phyloP scores from a whole-genome alignment of 371 early-diverging fungal species.

The Actinomortierella ambigua region DNA sequence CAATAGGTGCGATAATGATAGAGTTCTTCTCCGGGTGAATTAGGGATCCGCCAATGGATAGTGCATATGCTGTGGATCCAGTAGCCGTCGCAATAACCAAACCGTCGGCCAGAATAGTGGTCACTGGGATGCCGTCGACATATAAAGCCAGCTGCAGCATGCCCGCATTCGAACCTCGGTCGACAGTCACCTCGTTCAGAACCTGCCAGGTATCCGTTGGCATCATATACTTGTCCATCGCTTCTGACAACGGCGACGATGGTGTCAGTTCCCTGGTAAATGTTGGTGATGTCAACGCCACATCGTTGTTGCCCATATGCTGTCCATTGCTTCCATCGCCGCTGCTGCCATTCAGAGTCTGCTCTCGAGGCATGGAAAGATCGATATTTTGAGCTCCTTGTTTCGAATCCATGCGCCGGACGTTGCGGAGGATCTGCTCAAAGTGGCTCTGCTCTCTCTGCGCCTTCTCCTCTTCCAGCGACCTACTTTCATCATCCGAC shows the following conservation, averaged over 20 bases:
- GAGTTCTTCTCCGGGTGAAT: conserved; percentile 60
- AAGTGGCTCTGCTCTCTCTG: conserved; percentile 6
- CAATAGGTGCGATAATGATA: conserved; percentile 61
- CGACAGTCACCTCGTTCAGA: conserved; percentile 80
- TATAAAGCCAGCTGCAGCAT: conserved; percentile 66
- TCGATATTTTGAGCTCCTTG: conserved; percentile 26
- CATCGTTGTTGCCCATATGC: too few species aligned
- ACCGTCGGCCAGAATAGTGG: conserved; percentile 87
- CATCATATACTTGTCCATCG: conserved; percentile 8
- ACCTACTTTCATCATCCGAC: conserved; percentile 8
- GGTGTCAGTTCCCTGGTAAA: too few species aligned
- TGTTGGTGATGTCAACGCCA: too few species aligned
- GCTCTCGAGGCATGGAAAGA: neutral
- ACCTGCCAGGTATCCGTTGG: conserved; percentile 54
- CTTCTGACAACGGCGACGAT: too few species aligned
- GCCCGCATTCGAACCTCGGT: conserved; percentile 72
- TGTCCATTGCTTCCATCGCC: too few species aligned
- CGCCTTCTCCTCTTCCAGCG: conserved; percentile 1
- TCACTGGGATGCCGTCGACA: conserved; percentile 49
- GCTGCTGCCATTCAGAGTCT: too few species aligned
- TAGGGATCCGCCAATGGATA: conserved; percentile 59
- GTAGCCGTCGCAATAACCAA: conserved; percentile 90
- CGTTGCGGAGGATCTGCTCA: conserved; percentile 23
- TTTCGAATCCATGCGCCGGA: conserved; percentile 42
- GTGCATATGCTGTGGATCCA: conserved; percentile 90